Evolutionary conservation across 805 yeast species (phyloP).

Genomic region (Myxozyma mucilagina): DNA sequence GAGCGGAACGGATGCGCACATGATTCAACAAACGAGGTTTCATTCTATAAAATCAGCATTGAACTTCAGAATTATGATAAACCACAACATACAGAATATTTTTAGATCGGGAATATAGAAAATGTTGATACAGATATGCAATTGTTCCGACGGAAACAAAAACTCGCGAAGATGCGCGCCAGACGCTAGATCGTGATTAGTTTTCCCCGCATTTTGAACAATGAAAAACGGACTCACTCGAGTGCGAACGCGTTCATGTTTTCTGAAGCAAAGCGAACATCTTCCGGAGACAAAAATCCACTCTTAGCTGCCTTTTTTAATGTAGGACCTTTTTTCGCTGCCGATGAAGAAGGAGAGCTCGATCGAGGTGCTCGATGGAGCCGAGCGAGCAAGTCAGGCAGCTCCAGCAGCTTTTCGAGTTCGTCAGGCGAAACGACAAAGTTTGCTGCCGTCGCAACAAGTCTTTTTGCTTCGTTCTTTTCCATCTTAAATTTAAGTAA

Average conservation of each 20-base stretch:
- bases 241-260: constrained; percentile 7
- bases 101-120: background rate
- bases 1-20: background rate
- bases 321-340: too few relatives aligned
- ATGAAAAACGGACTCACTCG: constrained; percentile 1
- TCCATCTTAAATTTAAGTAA: background rate
- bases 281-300: background rate
- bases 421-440: constrained; percentile 16
- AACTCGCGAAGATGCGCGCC: constrained; percentile 10
- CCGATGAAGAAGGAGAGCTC: too few relatives aligned
- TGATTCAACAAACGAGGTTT: constrained; percentile 6
- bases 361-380: too few relatives aligned
- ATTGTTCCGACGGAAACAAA: background rate
- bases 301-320: background rate
- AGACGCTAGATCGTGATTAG: background rate
- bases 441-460: constrained; percentile 1
- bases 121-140: background rate
- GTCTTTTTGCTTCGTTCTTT: background rate
- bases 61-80: too few relatives aligned
- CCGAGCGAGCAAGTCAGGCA: background rate
- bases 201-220: constrained; percentile 5
- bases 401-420: constrained; percentile 3
- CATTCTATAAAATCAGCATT: background rate
- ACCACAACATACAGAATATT: background rate
- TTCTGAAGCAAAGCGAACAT: constrained; percentile 3